These are phyloP conservation scores for Arachnopeziza araneosa DNA, from an alignment of 2,329 filamentous ascomycete genomes.

Conservation along the genomic window DNA sequence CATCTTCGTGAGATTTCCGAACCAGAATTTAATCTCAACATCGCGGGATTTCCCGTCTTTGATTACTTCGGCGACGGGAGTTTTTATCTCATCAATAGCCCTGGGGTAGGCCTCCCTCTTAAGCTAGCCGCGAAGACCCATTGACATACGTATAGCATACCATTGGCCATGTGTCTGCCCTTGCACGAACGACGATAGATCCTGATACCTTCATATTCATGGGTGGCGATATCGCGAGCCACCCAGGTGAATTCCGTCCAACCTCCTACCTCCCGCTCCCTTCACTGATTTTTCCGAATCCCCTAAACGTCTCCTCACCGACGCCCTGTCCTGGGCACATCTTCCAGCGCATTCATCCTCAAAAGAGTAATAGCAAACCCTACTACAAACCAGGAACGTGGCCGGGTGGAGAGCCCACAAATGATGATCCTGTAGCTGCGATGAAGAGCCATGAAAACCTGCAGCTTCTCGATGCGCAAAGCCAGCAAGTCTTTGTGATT, in stretches of 20 bases:
- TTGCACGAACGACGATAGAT: constrained; percentile 33
- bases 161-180: constrained; percentile 36
- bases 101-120: constrained; percentile 20
- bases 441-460: constrained; percentile 37
- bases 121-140: neutral
- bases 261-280: neutral
- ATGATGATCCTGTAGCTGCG: constrained; percentile 12
- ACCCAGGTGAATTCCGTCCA: neutral
- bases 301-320: neutral
- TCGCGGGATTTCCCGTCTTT: constrained; percentile 39
- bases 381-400: neutral
- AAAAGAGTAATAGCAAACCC: neutral
- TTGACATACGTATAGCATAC: constrained; percentile 24
- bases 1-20: no score
- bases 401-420: no score
- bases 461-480: constrained; percentile 37
- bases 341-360: neutral
- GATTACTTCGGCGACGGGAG: constrained; percentile 52
- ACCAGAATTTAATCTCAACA: constrained; percentile 22
- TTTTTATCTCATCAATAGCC: constrained; percentile 45
- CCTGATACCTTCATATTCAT: constrained; percentile 37
- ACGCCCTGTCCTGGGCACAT: neutral
- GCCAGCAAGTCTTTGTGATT: constrained; percentile 37
- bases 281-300: neutral
- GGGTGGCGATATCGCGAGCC: constrained; percentile 37